Conservation (phyloP, 768 basidiomycete genomes). For the Psilocybe tampanensis region DNA sequence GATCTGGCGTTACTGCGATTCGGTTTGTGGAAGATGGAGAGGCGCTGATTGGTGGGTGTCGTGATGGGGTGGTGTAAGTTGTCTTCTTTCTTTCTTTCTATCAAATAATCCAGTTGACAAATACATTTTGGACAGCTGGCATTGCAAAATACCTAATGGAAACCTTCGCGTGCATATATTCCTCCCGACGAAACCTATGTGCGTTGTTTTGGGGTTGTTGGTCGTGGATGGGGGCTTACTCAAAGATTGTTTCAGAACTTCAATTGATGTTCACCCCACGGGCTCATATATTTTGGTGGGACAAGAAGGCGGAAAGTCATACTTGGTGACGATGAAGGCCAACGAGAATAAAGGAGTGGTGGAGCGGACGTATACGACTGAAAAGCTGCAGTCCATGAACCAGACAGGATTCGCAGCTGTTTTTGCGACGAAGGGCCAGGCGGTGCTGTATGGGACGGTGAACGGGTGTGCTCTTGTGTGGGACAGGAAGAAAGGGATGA, state of each 20-base stretch:
- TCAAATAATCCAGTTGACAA: not conserved
- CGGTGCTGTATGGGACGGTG: conserved; percentile 57
- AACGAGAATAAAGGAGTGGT: conserved; percentile 53
- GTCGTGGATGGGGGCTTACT: not conserved
- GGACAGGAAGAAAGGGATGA: conserved; percentile 54
- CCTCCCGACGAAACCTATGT: conserved; percentile 54
- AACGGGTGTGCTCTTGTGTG: conserved; percentile 62
- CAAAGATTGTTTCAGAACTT: conserved; percentile 37
- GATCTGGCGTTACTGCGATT: conserved; percentile 66
- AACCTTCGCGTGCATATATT: conserved; percentile 63
- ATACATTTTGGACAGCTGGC: conserved; percentile 50
- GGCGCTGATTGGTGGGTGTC: conserved; percentile 68
- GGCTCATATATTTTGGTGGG: conserved; percentile 57
- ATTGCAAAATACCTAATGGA: conserved; percentile 68
- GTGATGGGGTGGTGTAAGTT: conserved; percentile 69
- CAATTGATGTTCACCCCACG: conserved; percentile 52
- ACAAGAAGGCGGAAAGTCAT: conserved; percentile 49
- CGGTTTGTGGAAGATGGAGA: conserved; percentile 65
- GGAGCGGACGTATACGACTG: conserved; percentile 52
- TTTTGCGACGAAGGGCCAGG: conserved; percentile 54
- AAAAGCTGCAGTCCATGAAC: conserved; percentile 29
- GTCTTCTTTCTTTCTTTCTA: not conserved
- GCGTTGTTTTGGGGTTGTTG: conserved; percentile 22
- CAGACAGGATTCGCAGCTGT: conserved; percentile 45
- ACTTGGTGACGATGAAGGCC: conserved; percentile 52